Evolutionary conservation across 106 monocot genomes (phyloP), one percentile per base, ranked within the genome.

Genomic region (Amphibolis antarctica): DNA sequence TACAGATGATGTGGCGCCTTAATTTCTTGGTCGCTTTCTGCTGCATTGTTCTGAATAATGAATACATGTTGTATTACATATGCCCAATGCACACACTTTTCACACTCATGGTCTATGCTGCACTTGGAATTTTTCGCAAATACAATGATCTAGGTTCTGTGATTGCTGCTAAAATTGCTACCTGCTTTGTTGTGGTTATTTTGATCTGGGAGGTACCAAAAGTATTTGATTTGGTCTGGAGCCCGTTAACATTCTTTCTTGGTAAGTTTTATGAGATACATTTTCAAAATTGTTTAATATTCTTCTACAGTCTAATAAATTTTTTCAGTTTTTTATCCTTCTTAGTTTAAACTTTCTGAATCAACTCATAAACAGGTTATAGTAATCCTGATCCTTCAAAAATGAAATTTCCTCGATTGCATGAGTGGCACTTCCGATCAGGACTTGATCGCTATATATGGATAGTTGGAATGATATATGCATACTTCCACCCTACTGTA

Each of bases 31-130:
- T 96, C 12, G 55, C 77, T 46, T 84, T 96, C 66, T 96, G 96
- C 52, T 96, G 96, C 68, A 81, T 96, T 74, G 79, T 83, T 53
- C 86, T 96, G 42, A 86, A 84, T 59, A 90, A 96, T 71, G 78
- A 86, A 48, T 96, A 96, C 70, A 87, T 90, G 84, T 44, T 96
- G 61, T 96, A 96, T 60, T 96, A 96, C 65, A 96, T 96, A 43
- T 96, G 96, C 71, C 96, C 96, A 54, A 96, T 96, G 96, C 96
- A 96, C 69, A 96, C 96, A 53, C 82, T 96, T 46, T 96, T 96
- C 73, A 96, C 96, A 49, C 78, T 96, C 65, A 96, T 87, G 90
- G 96, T 96, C 28, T 96, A 96, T 72, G 86, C 77, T 46, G 79
- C 84, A 9, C 84, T 96, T 46, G 90, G 96, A 64, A 80, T 96